These are phyloP conservation scores for Pseudonitzschia delicatissima DNA, from an alignment of 108 stramenopile genomes.

Conservation along the genomic window DNA sequence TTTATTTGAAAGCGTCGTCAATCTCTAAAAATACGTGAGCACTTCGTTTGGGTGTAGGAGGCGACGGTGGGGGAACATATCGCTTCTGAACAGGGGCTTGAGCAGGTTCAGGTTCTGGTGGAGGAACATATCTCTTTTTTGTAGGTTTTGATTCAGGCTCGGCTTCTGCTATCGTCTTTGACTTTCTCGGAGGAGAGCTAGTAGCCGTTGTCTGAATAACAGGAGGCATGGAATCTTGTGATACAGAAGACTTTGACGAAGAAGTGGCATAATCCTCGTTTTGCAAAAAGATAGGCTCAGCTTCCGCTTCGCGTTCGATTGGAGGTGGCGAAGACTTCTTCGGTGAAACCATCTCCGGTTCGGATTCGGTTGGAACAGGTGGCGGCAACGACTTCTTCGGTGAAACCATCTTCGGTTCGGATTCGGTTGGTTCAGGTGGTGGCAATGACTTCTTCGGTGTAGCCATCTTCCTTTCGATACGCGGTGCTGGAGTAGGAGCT, in stretches of 20 bases:
- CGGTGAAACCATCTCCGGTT: too few species aligned
- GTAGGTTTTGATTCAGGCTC: background rate
- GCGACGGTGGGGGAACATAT: background rate
- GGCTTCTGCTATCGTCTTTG: background rate
- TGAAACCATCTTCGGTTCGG: too few species aligned
- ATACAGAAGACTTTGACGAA: conserved; percentile 10
- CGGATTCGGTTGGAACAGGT: too few species aligned
- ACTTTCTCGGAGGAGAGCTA: background rate
- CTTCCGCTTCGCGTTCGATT: background rate
- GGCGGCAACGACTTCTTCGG: too few species aligned
- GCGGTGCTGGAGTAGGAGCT: background rate
- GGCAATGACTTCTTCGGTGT: too few species aligned
- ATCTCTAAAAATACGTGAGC: background rate
- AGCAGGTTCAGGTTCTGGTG: background rate
- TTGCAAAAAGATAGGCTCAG: background rate
- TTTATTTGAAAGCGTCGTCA: background rate
- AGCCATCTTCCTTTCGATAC: background rate
- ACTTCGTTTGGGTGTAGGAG: background rate
- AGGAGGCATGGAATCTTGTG: background rate
- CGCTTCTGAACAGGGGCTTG: background rate
- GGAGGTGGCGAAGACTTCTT: background rate
- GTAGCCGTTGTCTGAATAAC: background rate
- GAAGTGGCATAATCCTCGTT: background rate
- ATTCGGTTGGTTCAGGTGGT: too few species aligned
- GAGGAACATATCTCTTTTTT: background rate